phyloP scores from a whole-genome alignment of 805 yeast genomes.

The Vanderwaltozyma yarrowii region DNA sequence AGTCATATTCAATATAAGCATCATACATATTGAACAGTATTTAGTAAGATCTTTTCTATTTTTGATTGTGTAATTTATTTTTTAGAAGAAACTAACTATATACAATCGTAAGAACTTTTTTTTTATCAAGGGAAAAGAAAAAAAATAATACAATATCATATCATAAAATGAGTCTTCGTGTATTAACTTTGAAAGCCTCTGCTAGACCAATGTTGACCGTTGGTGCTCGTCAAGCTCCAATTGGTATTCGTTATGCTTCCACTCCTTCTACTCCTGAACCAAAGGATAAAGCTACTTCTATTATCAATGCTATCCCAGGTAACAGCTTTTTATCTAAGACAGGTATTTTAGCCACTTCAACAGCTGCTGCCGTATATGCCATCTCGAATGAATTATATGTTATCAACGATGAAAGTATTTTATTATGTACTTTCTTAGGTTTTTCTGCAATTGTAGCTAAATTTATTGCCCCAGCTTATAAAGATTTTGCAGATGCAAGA shows the following conservation, averaged over 20 bases:
- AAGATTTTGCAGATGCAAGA: constrained; percentile 86
- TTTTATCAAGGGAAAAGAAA: no score
- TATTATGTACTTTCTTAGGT: constrained; percentile 70
- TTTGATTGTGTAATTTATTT: no score
- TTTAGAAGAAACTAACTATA: no score
- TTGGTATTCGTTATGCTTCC: constrained; percentile 59
- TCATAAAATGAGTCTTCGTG: constrained; percentile 27
- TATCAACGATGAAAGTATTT: constrained; percentile 86
- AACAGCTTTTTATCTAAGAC: constrained; percentile 81
- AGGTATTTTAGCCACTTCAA: constrained; percentile 86
- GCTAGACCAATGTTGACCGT: constrained; percentile 17
- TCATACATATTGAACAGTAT: no score
- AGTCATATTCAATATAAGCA: no score
- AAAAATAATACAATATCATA: no score
- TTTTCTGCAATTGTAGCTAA: constrained; percentile 70
- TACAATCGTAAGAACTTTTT: no score
- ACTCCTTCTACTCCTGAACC: constrained; percentile 50
- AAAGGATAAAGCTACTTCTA: constrained; percentile 79
- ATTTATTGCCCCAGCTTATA: constrained; percentile 88
- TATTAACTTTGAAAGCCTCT: constrained; percentile 18
- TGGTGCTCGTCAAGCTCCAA: constrained; percentile 21
- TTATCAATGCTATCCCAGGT: constrained; percentile 91
- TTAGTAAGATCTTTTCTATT: no score
- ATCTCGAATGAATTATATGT: constrained; percentile 88
- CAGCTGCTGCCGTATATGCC: constrained; percentile 92